Evolutionary conservation across 1,284 basidiomycete species (phyloP).

Genomic region (Testicularia cyperi): DNA sequence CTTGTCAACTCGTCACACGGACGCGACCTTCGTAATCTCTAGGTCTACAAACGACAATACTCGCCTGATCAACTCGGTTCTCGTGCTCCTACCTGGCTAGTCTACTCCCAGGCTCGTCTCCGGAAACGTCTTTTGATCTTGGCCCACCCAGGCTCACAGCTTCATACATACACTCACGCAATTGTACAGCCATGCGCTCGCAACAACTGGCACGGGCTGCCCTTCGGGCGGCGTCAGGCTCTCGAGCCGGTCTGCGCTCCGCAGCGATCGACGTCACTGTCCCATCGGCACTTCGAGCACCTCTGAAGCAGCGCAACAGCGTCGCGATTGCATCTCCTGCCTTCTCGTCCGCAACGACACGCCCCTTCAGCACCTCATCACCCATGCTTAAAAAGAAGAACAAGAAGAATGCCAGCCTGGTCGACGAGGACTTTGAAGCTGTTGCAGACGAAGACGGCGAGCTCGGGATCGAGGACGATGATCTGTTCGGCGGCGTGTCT

Average conservation of each 20-base stretch:
- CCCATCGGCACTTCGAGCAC: background rate
- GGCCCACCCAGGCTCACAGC: background rate
- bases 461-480: slow-evolving; percentile 13
- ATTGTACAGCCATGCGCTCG: slow-evolving; percentile 31
- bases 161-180: too few species aligned
- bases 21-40: too few species aligned
- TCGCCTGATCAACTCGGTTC: too few species aligned
- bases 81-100: too few species aligned
- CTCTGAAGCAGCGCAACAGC: too few species aligned
- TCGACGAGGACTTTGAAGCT: slow-evolving; percentile 5
- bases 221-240: slow-evolving; percentile 4
- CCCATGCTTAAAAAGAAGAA: slow-evolving; percentile 19
- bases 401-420: slow-evolving; percentile 17
- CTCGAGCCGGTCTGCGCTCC: background rate
- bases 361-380: slow-evolving; percentile 8
- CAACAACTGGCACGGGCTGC: slow-evolving; percentile 17
- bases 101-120: too few species aligned
- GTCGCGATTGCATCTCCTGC: background rate
- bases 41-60: too few species aligned
- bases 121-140: background rate
- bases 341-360: background rate
- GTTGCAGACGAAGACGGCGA: slow-evolving; percentile 3
- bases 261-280: too few species aligned
- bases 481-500: slow-evolving; percentile 16
- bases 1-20: background rate